These are phyloP conservation scores for Solanum neorickii DNA, from an alignment of 257 asterid species.

Conservation along the genomic window DNA sequence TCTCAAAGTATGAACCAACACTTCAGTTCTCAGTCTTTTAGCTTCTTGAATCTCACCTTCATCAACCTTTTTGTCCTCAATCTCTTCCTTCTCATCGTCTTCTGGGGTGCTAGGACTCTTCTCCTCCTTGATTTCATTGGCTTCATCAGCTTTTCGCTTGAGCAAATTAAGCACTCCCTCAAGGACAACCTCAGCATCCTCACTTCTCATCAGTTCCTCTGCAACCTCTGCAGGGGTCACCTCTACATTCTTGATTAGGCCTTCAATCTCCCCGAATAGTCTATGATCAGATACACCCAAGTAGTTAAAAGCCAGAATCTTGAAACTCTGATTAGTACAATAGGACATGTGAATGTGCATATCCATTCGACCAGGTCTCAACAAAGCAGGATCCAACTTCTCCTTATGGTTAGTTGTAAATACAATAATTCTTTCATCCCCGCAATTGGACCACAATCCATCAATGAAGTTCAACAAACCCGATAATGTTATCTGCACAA, in stretches of 20 bases:
- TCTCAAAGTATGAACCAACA: background rate
- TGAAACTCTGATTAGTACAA: conserved; percentile 46
- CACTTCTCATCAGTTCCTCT: conserved; percentile 72
- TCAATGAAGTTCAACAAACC: conserved; percentile 74
- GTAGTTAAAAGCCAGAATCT: conserved; percentile 46
- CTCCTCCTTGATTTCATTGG: background rate
- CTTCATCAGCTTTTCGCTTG: conserved; percentile 18
- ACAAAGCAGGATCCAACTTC: conserved; percentile 64
- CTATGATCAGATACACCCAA: conserved; percentile 27
- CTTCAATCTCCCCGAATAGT: conserved; percentile 24
- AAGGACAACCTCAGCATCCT: conserved; percentile 43
- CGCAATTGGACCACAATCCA: conserved; percentile 74
- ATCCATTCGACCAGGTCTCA: conserved; percentile 82
- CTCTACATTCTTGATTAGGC: conserved; percentile 28
- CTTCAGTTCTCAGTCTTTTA: background rate
- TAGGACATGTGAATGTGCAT: conserved; percentile 78
- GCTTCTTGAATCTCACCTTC: background rate
- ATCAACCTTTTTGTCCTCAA: background rate
- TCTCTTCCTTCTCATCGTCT: background rate
- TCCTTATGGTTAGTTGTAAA: conserved; percentile 83
- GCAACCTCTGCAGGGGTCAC: conserved; percentile 67
- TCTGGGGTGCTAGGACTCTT: background rate
- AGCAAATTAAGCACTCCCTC: conserved; percentile 48
- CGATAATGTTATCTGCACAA: conserved; percentile 48
- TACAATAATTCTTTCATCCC: conserved; percentile 62